A percentile compares a stretch with the other conserved stretches of the same genome.
phyloP scores from a whole-genome alignment of 176 grass and related monocot genomes.

The Echinochloa phyllopogon region DNA sequence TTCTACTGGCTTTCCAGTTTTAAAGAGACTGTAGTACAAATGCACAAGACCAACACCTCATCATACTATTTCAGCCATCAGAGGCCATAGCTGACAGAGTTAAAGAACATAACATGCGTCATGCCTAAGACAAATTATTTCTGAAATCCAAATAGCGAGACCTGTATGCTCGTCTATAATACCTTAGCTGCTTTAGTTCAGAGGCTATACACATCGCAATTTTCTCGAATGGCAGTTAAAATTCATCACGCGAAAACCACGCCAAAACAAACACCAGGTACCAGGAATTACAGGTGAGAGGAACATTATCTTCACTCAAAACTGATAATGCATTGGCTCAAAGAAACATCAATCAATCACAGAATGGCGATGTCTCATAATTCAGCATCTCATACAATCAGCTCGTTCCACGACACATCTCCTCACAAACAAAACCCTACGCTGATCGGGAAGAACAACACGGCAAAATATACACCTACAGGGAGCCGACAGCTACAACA shows the following conservation, averaged over 20 bases:
- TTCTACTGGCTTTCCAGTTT: too few species aligned
- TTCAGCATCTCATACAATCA: slow-evolving; percentile 4
- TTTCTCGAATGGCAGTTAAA: too few species aligned
- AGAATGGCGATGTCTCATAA: neutral
- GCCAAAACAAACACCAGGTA: neutral
- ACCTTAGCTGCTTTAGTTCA: too few species aligned
- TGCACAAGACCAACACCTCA: too few species aligned
- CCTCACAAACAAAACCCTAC: slow-evolving; percentile 30
- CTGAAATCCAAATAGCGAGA: too few species aligned
- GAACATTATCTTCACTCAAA: neutral
- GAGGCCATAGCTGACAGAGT: too few species aligned
- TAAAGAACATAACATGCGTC: too few species aligned
- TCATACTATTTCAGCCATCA: too few species aligned
- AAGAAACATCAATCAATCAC: slow-evolving; percentile 31
- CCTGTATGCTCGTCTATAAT: too few species aligned
- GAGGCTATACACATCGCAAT: too few species aligned
- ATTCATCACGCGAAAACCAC: neutral
- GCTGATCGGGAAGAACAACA: neutral
- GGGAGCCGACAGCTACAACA: slow-evolving; percentile 37
- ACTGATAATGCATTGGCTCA: slow-evolving; percentile 17
- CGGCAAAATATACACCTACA: slow-evolving; percentile 42
- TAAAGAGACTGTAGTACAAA: too few species aligned
- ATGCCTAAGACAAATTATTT: too few species aligned
- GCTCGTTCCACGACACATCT: neutral
- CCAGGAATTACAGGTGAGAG: neutral